Evolutionary conservation across 495 filamentous ascomycete genomes (phyloP).

Genomic region (Aspergillus baeticus): DNA sequence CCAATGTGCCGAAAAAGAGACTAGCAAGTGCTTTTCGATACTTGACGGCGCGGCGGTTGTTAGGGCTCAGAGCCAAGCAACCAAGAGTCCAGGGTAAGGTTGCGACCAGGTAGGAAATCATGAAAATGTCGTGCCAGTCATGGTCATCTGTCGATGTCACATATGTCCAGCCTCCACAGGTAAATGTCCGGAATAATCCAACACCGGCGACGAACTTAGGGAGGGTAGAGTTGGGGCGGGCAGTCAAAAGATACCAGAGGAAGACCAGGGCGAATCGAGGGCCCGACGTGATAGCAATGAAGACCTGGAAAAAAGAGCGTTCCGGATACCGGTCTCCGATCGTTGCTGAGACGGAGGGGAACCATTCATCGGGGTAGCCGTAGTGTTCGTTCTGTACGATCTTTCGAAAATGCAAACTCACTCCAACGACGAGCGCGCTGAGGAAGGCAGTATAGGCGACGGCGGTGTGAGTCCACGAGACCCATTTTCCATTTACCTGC

Average conservation of each 20-base stretch:
- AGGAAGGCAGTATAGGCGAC: slow-evolving; percentile 89
- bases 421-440: slow-evolving; percentile 82
- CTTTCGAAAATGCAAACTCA: slow-evolving; percentile 87
- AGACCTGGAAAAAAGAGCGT: slow-evolving; percentile 92
- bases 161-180: slow-evolving; percentile 98
- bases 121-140: slow-evolving; percentile 98
- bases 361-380: slow-evolving; percentile 98
- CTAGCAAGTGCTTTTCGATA: slow-evolving; percentile 84
- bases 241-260: slow-evolving; percentile 88
- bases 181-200: slow-evolving; percentile 85
- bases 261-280: slow-evolving; percentile 90
- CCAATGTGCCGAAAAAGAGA: slow-evolving; percentile 85
- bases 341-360: slow-evolving; percentile 97
- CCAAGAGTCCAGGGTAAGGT: slow-evolving; percentile 95
- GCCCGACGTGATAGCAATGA: slow-evolving; percentile 94
- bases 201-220: slow-evolving; percentile 80
- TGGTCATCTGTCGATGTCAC: slow-evolving; percentile 98
- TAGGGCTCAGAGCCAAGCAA: slow-evolving; percentile 84
- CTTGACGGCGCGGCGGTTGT: slow-evolving; percentile 78
- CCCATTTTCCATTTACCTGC: slow-evolving; percentile 88
- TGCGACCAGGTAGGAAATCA: slow-evolving; percentile 95
- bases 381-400: slow-evolving; percentile 98
- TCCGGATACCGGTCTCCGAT: slow-evolving; percentile 98
- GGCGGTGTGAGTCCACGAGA: slow-evolving; percentile 83
- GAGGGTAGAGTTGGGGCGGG: slow-evolving; percentile 66